Percentiles rank a stretch among this genome's conserved stretches.
phyloP scores from a whole-genome alignment of 768 basidiomycete species.

The Pleurotus salmoneostramineus region DNA sequence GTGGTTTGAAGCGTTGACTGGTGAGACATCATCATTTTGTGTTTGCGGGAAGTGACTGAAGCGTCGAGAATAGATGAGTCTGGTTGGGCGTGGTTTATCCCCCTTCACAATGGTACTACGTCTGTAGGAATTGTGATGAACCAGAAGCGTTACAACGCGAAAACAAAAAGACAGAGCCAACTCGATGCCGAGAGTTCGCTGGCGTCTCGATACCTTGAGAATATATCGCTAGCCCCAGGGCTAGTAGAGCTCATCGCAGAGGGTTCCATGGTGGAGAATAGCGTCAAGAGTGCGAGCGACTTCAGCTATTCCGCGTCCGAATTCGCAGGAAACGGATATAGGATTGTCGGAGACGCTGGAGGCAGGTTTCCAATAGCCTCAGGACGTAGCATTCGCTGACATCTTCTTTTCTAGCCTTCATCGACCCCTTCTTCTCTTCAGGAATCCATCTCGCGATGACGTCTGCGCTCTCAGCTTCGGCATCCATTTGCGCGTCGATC shows the following conservation, averaged over 20 bases:
- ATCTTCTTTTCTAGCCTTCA: conserved; percentile 41
- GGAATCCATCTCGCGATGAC: conserved; percentile 64
- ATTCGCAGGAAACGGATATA: conserved; percentile 51
- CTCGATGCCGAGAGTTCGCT: conserved; percentile 20
- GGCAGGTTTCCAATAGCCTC: conserved; percentile 1
- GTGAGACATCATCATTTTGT: conserved; percentile 21
- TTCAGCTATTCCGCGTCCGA: conserved; percentile 61
- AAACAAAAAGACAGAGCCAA: conserved; percentile 19
- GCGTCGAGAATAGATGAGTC: conserved; percentile 51
- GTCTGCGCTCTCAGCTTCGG: conserved; percentile 55
- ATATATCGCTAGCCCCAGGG: conserved; percentile 45
- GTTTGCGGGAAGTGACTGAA: background rate
- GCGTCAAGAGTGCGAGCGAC: conserved; percentile 52
- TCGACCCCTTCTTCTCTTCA: conserved; percentile 64
- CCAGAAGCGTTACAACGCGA: conserved; percentile 28
- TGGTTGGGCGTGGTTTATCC: conserved; percentile 58
- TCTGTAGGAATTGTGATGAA: conserved; percentile 51
- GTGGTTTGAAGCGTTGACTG: conserved; percentile 53
- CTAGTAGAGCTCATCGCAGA: conserved; percentile 36
- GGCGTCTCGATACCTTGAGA: conserved; percentile 36
- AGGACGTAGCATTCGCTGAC: background rate
- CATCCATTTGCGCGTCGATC: conserved; percentile 54
- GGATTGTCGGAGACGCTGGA: conserved; percentile 67
- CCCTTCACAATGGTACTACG: conserved; percentile 43
- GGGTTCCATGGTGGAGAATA: conserved; percentile 33